Percentiles rank a stretch among this genome's conserved stretches.
Evolutionary conservation across 2,329 filamentous ascomycete species (phyloP).

Genomic region (Claviceps purpurea): DNA sequence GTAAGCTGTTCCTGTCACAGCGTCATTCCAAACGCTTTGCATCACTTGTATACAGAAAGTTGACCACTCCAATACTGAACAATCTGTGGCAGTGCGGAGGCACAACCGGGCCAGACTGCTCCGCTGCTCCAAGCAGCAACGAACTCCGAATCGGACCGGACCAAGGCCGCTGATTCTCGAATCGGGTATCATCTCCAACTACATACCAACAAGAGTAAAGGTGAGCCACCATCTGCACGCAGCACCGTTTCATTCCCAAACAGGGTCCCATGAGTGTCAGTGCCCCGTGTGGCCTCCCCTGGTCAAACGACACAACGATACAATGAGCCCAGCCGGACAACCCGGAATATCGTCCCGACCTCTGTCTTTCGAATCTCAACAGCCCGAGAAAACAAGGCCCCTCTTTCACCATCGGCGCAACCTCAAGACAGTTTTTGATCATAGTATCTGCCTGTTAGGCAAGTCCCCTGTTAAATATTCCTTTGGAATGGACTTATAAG

Average conservation of each 20-base stretch:
- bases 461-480: not conserved
- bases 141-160: no score
- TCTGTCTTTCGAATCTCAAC: not conserved
- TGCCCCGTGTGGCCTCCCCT: no score
- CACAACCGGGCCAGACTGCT: no score
- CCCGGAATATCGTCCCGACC: not conserved
- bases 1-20: no score
- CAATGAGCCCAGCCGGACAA: not conserved
- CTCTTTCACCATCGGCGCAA: not conserved
- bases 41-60: no score
- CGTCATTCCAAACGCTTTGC: no score
- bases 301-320: not conserved
- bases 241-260: not conserved
- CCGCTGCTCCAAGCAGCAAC: no score
- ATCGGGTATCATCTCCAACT: not conserved
- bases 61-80: no score
- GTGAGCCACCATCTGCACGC: not conserved
- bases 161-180: not conserved
- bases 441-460: not conserved
- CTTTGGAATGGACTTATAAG: not conserved
- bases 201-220: not conserved
- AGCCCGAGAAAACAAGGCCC: not conserved
- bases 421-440: not conserved
- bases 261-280: no score
- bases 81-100: no score